phyloP scores from a whole-genome alignment of 2,329 filamentous ascomycete species.

The Cytospora piceicola region DNA sequence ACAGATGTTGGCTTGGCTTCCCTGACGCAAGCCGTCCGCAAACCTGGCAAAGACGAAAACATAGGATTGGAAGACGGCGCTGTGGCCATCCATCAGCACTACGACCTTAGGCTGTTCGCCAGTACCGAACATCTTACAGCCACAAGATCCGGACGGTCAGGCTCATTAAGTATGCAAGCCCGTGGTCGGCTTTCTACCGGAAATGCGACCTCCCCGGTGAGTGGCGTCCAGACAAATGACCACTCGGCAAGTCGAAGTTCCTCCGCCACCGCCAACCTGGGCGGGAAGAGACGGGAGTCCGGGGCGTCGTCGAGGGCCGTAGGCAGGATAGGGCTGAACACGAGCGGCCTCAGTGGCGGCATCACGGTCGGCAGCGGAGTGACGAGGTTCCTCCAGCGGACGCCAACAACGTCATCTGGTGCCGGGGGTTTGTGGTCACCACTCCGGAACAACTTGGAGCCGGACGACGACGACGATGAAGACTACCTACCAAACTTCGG shows the following conservation, averaged over 20 bases:
- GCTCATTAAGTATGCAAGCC: constrained; percentile 38
- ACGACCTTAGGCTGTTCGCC: constrained; percentile 75
- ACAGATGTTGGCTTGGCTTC: constrained; percentile 90
- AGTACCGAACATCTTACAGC: constrained; percentile 73
- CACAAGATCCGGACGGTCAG: constrained; percentile 15
- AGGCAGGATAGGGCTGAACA: constrained; percentile 24
- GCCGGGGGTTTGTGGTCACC: constrained; percentile 50
- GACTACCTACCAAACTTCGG: constrained; percentile 59
- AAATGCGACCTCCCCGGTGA: constrained; percentile 39
- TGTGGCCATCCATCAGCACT: constrained; percentile 62
- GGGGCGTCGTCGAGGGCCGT: constrained; percentile 25
- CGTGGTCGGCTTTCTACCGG: constrained; percentile 48
- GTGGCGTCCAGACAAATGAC: constrained; percentile 27
- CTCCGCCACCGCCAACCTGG: constrained; percentile 49
- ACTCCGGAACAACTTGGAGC: constrained; percentile 37
- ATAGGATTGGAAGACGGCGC: constrained; percentile 32
- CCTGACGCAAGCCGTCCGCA: constrained; percentile 81
- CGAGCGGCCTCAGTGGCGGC: constrained; percentile 38
- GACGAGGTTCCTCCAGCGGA: constrained; percentile 39
- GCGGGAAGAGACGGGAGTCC: constrained; percentile 41
- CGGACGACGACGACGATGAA: constrained; percentile 56
- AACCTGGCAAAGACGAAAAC: constrained; percentile 44
- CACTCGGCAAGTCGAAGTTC: constrained; percentile 46
- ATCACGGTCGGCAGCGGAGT: constrained; percentile 47
- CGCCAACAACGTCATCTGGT: not conserved